phyloP scores from a whole-genome alignment of 805 yeast genomes.

The Ogataea philodendri region DNA sequence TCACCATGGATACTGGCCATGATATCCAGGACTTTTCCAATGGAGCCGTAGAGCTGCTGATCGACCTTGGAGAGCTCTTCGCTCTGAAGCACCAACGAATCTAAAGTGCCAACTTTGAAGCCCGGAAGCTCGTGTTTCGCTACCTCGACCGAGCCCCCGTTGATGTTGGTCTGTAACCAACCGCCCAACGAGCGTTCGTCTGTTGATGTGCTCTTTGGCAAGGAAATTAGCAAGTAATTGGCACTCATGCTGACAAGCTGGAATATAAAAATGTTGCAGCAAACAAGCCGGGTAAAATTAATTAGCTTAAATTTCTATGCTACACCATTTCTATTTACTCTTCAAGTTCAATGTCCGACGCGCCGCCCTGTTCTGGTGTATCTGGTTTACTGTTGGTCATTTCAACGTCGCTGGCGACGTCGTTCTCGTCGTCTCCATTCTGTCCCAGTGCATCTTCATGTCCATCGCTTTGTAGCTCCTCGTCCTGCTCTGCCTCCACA shows the following conservation, averaged over 20 bases:
- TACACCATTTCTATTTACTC: slow-evolving; percentile 6
- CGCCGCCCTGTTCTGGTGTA: slow-evolving; percentile 3
- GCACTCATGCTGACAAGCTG: slow-evolving; percentile 24
- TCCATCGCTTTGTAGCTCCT: slow-evolving; percentile 5
- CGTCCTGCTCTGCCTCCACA: slow-evolving; percentile 11
- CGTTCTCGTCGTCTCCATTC: slow-evolving; percentile 2
- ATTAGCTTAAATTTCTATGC: neutral
- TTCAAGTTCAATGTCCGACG: slow-evolving; percentile 17
- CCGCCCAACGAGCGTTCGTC: slow-evolving; percentile 31
- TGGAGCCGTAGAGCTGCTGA: slow-evolving; percentile 66
- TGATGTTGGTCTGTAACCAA: slow-evolving; percentile 56
- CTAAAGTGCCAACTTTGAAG: slow-evolving; percentile 93
- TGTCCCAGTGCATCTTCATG: slow-evolving; percentile 13
- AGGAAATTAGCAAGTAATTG: slow-evolving; percentile 29
- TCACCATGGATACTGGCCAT: slow-evolving; percentile 47
- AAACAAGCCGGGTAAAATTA: slow-evolving; percentile 17
- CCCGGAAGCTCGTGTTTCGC: slow-evolving; percentile 65
- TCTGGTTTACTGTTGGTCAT: slow-evolving; percentile 1
- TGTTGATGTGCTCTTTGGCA: slow-evolving; percentile 31
- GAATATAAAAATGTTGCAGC: slow-evolving; percentile 15
- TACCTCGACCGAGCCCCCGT: slow-evolving; percentile 59
- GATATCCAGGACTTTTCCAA: slow-evolving; percentile 75
- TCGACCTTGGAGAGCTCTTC: slow-evolving; percentile 87
- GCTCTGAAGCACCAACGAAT: slow-evolving; percentile 82
- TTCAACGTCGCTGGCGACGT: slow-evolving; percentile 2